These are phyloP conservation scores for Lactarius deliciosus DNA, from an alignment of 768 basidiomycete genomes.

Conservation along the genomic window DNA sequence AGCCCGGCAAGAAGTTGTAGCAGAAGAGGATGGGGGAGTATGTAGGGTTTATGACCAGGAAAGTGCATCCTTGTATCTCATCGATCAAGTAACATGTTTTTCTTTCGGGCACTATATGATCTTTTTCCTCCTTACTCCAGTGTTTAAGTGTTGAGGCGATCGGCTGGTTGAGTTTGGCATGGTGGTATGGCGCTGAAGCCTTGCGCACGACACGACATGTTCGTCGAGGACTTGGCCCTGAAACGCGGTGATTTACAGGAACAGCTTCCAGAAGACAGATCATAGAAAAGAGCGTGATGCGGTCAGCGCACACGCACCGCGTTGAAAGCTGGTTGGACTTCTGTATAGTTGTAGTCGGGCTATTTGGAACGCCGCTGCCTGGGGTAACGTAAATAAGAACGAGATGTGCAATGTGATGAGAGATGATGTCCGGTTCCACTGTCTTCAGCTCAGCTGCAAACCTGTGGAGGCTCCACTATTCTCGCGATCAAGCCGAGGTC, in stretches of 20 bases:
- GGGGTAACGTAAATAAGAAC: background rate
- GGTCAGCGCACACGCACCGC: slow-evolving; percentile 37
- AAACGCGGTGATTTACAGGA: slow-evolving; percentile 41
- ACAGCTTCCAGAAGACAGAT: slow-evolving; percentile 38
- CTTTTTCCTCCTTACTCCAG: background rate
- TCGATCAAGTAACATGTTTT: slow-evolving; percentile 12
- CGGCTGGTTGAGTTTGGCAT: background rate
- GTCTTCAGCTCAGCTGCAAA: slow-evolving; percentile 38
- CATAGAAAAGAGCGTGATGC: slow-evolving; percentile 43
- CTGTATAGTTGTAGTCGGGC: slow-evolving; percentile 25
- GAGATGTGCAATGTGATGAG: background rate
- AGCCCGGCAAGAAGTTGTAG: background rate
- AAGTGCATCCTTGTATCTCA: slow-evolving; percentile 14
- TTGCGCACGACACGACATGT: slow-evolving; percentile 12
- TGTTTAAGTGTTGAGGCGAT: background rate
- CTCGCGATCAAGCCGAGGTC: slow-evolving; percentile 43
- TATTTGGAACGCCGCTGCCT: slow-evolving; percentile 43
- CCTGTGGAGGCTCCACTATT: slow-evolving; percentile 35
- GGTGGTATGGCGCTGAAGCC: background rate
- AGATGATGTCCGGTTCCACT: slow-evolving; percentile 32
- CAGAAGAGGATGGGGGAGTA: background rate
- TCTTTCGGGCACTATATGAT: slow-evolving; percentile 5
- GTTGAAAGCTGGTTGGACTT: slow-evolving; percentile 38
- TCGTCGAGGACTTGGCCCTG: slow-evolving; percentile 36
- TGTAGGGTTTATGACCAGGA: background rate